Base-by-base conservation (phyloP, 2,329 filamentous ascomycete genomes). In the Monosporascus sp. region DNA sequence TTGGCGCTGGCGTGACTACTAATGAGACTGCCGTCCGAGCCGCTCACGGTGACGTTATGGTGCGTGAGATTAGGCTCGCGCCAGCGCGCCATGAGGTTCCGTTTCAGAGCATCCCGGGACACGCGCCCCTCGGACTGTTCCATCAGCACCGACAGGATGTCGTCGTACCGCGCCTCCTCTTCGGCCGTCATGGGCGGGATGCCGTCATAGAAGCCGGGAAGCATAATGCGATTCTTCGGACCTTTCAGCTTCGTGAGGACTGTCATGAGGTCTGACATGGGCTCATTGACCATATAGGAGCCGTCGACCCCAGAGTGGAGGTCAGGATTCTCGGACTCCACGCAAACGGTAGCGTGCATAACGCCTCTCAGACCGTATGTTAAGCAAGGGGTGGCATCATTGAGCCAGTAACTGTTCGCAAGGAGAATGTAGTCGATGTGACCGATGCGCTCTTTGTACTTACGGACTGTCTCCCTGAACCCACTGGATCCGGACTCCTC, bases 391-490 rank as follows among this genome's bases (percentile, higher is more conserved):
- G 95, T 91, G 60, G 95, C 88, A 65, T 99, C 93, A 66, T 97
- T 91, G 1, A 99, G 79, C 94, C 94, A 99, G 75, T 99, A 99
- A 71, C 92, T 97, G 75, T 99, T 99, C 22, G 94, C 93, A 38
- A 99, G 77, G 35, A 99, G 75, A 52, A 99, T 94, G 77, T 94
- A 97, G 71, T 99, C 93, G 2, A 99, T 85, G 9, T 89, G 79
- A 1, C 94, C 94, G 61, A 99, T 96, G 24, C 90, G 79, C 15
- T 86, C 79, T 69, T 96, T 96, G 71, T 94, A 85, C 58, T 84
- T 81, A 60, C 80, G 82, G 17, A 99, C 86, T 0, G 90, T 89
- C 61, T 93, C 84, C 59, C 89, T 86, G 65, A 99, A 97, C 0
- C 94, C 93, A 28, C 91, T 82, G 1, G 92, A 97, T 0, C 94